Evolutionary conservation across 2,329 filamentous ascomycete genomes (phyloP).

Genomic region (Ilyonectria sp.): DNA sequence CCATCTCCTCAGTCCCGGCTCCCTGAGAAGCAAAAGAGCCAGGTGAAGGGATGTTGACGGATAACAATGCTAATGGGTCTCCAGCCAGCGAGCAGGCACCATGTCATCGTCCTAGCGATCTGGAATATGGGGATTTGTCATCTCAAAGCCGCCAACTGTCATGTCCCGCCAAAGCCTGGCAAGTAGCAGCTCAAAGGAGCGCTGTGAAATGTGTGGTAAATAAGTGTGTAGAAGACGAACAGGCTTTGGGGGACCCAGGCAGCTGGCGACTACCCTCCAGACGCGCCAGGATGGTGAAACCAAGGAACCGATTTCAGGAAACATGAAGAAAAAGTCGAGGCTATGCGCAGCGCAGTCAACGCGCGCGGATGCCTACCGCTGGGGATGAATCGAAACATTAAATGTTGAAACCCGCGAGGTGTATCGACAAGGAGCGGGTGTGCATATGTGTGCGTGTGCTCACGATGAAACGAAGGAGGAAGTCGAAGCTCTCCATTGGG

Average conservation of each 20-base stretch:
- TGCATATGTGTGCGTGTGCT: conserved; percentile 25
- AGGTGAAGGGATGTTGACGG: conserved; percentile 45
- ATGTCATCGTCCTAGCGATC: conserved; percentile 24
- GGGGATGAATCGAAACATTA: conserved; percentile 45
- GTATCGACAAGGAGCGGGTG: conserved; percentile 38
- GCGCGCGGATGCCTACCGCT: conserved; percentile 43
- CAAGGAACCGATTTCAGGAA: conserved; percentile 31
- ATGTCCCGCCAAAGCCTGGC: conserved; percentile 35
- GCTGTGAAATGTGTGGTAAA: conserved; percentile 1
- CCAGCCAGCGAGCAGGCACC: conserved; percentile 44
- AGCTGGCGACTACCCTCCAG: conserved; percentile 39
- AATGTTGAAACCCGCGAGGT: conserved; percentile 38
- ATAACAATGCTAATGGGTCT: conserved; percentile 40
- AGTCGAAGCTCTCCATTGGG: conserved; percentile 44
- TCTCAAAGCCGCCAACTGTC: conserved; percentile 43
- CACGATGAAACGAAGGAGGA: conserved; percentile 47
- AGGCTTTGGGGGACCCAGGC: conserved; percentile 24
- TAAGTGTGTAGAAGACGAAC: conserved; percentile 21
- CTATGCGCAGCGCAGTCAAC: conserved; percentile 49
- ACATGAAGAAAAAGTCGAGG: conserved; percentile 5
- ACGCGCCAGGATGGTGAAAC: conserved; percentile 23
- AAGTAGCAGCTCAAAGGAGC: conserved; percentile 21
- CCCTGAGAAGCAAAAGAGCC: conserved; percentile 45
- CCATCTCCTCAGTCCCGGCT: conserved; percentile 40
- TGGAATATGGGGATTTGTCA: conserved; percentile 34